These are phyloP conservation scores for Larix sibirica DNA, from an alignment of 83 land plant genomes.

Conservation along the genomic window DNA sequence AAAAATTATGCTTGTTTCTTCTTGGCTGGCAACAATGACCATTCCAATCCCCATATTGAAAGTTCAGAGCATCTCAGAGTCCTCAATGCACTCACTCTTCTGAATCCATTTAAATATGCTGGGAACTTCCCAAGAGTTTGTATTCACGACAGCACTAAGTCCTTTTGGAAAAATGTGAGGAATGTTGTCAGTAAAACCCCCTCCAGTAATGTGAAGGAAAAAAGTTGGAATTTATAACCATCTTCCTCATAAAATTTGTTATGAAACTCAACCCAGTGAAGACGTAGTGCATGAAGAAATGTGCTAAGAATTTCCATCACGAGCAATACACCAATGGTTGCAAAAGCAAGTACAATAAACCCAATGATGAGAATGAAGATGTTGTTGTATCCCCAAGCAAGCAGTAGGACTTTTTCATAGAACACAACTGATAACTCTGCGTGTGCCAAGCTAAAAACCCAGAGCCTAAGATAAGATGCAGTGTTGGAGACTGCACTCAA, in stretches of 20 bases:
- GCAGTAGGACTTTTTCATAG: constrained; percentile 83
- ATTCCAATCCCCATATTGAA: constrained; percentile 99
- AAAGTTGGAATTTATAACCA: constrained; percentile 91
- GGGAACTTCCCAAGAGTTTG: constrained; percentile 37
- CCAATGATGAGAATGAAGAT: constrained; percentile 69
- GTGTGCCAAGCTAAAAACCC: constrained; percentile 97
- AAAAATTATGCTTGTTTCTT: constrained; percentile 50
- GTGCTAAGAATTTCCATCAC: constrained; percentile 96
- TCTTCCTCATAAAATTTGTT: constrained; percentile 93
- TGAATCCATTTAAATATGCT: constrained; percentile 91
- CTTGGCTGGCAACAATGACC: constrained; percentile 77
- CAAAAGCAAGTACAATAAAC: constrained; percentile 61
- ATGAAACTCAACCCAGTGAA: constrained; percentile 97
- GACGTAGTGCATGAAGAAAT: constrained; percentile 87
- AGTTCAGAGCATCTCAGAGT: constrained; percentile 92
- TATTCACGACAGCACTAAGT: too few species aligned
- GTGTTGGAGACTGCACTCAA: constrained; percentile 98
- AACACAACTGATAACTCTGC: constrained; percentile 90
- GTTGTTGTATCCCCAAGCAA: constrained; percentile 85
- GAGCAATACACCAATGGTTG: constrained; percentile 80
- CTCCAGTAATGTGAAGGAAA: constrained; percentile 55
- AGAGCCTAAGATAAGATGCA: constrained; percentile 96
- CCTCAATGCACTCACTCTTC: constrained; percentile 80
- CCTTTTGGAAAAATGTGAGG: too few species aligned
- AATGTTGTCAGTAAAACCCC: constrained; percentile 25